Evolutionary conservation across 2,329 filamentous ascomycete species (phyloP), one percentile per base, ranked within the genome.

Genomic region (Pseudocercospora pini-densiflorae): DNA sequence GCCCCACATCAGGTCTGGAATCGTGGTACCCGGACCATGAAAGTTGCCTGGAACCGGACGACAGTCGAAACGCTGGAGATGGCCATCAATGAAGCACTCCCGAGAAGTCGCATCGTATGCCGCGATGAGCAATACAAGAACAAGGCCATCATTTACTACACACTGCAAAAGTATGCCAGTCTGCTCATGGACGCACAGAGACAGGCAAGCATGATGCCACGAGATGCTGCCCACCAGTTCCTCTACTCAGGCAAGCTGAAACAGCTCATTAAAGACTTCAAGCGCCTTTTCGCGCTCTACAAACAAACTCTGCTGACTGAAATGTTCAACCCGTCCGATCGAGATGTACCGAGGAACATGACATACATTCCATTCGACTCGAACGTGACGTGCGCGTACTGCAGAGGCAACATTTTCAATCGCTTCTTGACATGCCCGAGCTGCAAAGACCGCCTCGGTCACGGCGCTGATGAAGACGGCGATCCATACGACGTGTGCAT

Each of bases 1-100:
- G 95, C 95, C 3, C 93, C 94, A 0, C 95, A 99, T 78, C 95
- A 99, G 77, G 95, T 99, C 9, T 99, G 95, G 95, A 99, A 99
- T 76, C 88, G 94, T 58, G 95, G 95, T 21, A 97, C 94, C 1
- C 86, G 94, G 53, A 99, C 95, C 0, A 93, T 98, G 87, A 99
- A 99, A 77, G 93, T 97, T 7, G 95, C 95, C 0, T 99, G 95
- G 95, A 99, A 99, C 77, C 88, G 95, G 27, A 97, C 93, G 0
- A 97, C 94, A 0, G 91, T 92, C 1, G 93, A 98, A 75, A 98
- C 95, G 0, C 85, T 99, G 3, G 91, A 94, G 70, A 83, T 96
- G 77, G 95, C 94, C 0, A 79, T 98, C 21, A 86, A 89, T 66
- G 95, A 98, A 81, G 93, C 94, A 0, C 84, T 99, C 2, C 93